Evolutionary conservation across 176 grass and related monocot genomes (phyloP), one percentile per base, ranked within the genome.

Genomic region (Avena eriantha): DNA sequence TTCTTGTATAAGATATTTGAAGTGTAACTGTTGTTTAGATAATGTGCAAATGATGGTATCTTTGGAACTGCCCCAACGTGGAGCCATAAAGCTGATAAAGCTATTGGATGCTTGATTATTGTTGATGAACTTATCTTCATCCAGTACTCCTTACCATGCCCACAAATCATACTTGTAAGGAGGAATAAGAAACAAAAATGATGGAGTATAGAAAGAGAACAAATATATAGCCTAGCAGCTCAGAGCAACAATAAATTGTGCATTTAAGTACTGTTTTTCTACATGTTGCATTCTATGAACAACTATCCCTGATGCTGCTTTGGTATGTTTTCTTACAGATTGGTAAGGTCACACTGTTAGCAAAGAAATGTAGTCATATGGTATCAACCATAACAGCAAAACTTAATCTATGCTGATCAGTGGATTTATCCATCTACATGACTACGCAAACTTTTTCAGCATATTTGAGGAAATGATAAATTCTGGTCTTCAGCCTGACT

Each of bases 391-490:
- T 86, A 98, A 98, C 72, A 94, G 83, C 65, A 98, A 96, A 89
- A 96, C 94, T 71, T 98, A 96, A 82, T 98, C 97, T 77, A 98
- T 98, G 94, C 60, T 98, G 76, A 98, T 98, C 14, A 96, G 90
- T 88, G 97, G 97, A 41, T 98, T 94, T 88, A 94, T 94, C 87
- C 94, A 93, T 76, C 87, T 98, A 66, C 95, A 96, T 57, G 97
- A 98, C 54, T 94, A 91, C 84, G 89, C 93, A 65, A 98, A 94
- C 94, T 90, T 92, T 84, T 98, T 98, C 76, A 84, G 88, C 49
- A 89, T 96, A 68, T 98, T 98, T 23, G 96, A 98, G 82, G 92
- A 96, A 89, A 98, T 98, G 96, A 18, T 92, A 63, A 92, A 91
- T 78, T 92, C 92, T 55, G 90, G 90, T 48, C 71, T 96, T 85